Conservation (phyloP, 768 basidiomycete species). For the Mycena maculata region DNA sequence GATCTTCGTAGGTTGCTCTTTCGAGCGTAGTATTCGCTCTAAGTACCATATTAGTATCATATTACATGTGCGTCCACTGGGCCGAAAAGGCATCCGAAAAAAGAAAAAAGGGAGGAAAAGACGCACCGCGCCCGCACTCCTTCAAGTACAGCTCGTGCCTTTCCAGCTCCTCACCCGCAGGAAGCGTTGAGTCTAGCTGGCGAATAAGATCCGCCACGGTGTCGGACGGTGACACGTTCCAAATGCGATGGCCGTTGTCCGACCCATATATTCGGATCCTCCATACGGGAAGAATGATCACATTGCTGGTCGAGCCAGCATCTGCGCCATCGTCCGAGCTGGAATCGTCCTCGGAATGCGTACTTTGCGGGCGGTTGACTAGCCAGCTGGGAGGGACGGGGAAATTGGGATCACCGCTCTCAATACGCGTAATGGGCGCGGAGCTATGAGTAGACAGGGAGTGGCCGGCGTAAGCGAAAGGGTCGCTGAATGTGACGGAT, state of each 20-base stretch:
- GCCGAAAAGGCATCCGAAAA: slow-evolving; percentile 4
- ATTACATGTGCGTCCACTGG: no score
- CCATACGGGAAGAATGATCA: not conserved
- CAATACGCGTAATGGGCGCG: not conserved
- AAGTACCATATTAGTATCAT: no score
- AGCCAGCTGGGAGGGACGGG: slow-evolving; percentile 68
- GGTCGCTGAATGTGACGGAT: slow-evolving; percentile 52
- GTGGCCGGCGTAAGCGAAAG: slow-evolving; percentile 49
- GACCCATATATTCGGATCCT: slow-evolving; percentile 86
- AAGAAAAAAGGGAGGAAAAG: not conserved
- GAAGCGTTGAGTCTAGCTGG: slow-evolving; percentile 29
- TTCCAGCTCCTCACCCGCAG: slow-evolving; percentile 55
- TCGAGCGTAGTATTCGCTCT: slow-evolving; percentile 87
- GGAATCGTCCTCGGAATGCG: slow-evolving; percentile 43
- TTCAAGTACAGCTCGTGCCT: slow-evolving; percentile 78
- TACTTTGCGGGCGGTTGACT: slow-evolving; percentile 59
- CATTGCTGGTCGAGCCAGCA: not conserved
- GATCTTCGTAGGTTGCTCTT: slow-evolving; percentile 87
- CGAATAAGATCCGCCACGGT: slow-evolving; percentile 49
- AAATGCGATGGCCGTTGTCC: slow-evolving; percentile 77
- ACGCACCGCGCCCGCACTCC: slow-evolving; percentile 79
- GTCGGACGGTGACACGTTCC: slow-evolving; percentile 68
- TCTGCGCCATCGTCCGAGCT: slow-evolving; percentile 44
- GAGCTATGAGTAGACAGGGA: slow-evolving; percentile 25
- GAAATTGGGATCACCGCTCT: slow-evolving; percentile 19